phyloP scores from a whole-genome alignment of 768 basidiomycete species.

The Tylopilus sp. region DNA sequence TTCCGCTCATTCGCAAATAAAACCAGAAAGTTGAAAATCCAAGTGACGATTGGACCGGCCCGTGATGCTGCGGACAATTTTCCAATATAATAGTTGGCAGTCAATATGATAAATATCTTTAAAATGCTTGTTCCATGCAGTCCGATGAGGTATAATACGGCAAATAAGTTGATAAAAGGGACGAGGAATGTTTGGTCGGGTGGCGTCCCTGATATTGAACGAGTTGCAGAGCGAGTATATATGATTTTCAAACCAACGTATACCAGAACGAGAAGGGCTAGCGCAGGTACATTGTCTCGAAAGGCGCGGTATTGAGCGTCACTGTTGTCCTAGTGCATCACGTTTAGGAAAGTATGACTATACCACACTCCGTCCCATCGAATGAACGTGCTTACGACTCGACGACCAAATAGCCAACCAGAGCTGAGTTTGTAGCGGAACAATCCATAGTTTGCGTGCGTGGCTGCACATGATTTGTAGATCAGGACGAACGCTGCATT shows the following conservation, averaged over 20 bases:
- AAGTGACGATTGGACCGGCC: conserved; percentile 54
- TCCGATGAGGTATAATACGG: conserved; percentile 59
- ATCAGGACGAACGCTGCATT: conserved; percentile 1
- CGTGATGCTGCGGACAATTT: conserved; percentile 42
- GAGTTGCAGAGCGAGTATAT: conserved; percentile 36
- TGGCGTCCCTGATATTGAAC: conserved; percentile 25
- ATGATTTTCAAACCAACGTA: conserved; percentile 56
- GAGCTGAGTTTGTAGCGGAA: conserved; percentile 56
- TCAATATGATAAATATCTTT: conserved; percentile 74
- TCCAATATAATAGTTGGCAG: conserved; percentile 64
- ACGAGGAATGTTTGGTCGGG: conserved; percentile 38
- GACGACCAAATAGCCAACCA: conserved; percentile 82
- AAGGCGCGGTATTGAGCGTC: conserved; percentile 91
- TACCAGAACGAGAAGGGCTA: conserved; percentile 45
- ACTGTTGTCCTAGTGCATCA: conserved; percentile 71
- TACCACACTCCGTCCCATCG: background rate
- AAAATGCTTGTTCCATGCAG: conserved; percentile 80
- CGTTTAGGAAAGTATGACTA: background rate
- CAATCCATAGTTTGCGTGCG: conserved; percentile 68
- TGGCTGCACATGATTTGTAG: conserved; percentile 40
- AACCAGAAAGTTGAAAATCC: conserved; percentile 72
- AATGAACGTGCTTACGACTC: conserved; percentile 54
- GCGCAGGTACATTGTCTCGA: conserved; percentile 69
- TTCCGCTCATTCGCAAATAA: conserved; percentile 76
- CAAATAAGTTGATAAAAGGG: conserved; percentile 59